phyloP scores from a whole-genome alignment of 441 rosid species.

The Eutrema salsugineum region DNA sequence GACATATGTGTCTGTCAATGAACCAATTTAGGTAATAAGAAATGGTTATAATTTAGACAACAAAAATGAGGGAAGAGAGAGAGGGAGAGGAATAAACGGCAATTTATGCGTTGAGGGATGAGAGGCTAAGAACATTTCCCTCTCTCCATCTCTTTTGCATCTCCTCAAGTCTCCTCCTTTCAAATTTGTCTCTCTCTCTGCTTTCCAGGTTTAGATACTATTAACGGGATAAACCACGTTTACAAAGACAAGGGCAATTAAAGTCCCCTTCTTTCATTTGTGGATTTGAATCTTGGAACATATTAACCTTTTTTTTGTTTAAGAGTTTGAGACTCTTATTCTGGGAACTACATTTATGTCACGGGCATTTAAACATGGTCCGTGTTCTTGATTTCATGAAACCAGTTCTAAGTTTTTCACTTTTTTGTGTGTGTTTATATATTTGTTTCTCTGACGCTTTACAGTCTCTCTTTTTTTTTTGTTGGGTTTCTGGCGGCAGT shows the following conservation, averaged over 20 bases:
- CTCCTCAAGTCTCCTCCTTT: slow-evolving; percentile 22
- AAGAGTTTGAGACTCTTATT: slow-evolving; percentile 1
- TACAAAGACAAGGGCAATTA: slow-evolving; percentile 18
- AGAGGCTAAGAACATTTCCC: slow-evolving; percentile 31
- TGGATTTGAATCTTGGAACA: slow-evolving; percentile 7
- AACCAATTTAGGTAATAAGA: slow-evolving; percentile 17
- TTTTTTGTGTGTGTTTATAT: not conserved
- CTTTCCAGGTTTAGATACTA: slow-evolving; percentile 15
- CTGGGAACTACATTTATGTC: not conserved
- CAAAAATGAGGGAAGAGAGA: not conserved
- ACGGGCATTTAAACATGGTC: slow-evolving; percentile 12
- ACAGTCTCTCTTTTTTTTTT: slow-evolving; percentile 1
- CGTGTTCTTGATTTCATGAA: slow-evolving; percentile 4
- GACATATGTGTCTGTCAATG: slow-evolving; percentile 14
- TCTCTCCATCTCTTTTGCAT: slow-evolving; percentile 33
- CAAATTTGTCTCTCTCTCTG: slow-evolving; percentile 8
- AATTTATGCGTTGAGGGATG: slow-evolving; percentile 11
- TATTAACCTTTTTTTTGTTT: not conserved
- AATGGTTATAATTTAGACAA: slow-evolving; percentile 18
- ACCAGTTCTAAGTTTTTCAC: not conserved
- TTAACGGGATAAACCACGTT: slow-evolving; percentile 22
- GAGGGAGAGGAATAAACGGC: slow-evolving; percentile 23
- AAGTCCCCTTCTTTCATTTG: slow-evolving; percentile 5
- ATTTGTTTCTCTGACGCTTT: not conserved
- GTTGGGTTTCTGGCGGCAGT: slow-evolving; percentile 7